phyloP scores from a whole-genome alignment of 1,284 basidiomycete species.

The Ustilago hordei region DNA sequence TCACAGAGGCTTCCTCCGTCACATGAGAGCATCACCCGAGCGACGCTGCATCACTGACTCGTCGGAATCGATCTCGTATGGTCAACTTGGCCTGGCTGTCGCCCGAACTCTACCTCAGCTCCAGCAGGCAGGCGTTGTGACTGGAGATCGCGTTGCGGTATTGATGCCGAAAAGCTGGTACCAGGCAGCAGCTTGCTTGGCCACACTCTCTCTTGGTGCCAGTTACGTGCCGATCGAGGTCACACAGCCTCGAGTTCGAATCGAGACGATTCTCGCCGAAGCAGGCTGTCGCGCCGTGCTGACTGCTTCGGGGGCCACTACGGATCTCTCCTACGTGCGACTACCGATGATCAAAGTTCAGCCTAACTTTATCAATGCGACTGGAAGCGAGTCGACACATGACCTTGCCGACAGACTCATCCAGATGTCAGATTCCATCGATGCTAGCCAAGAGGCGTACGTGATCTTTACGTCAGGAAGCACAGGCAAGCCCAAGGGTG shows the following conservation, averaged over 20 bases:
- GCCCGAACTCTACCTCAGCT: neutral
- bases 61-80: neutral
- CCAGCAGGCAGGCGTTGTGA: neutral
- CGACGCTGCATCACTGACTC: neutral
- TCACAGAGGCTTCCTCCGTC: neutral
- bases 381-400: neutral
- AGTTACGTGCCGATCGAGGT: neutral
- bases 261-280: neutral
- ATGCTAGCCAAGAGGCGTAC: neutral
- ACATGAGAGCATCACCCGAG: neutral
- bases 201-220: neutral
- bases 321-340: neutral
- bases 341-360: neutral
- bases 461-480: slow-evolving; percentile 2
- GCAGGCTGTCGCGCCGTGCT: neutral
- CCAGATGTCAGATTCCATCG: neutral
- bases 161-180: neutral
- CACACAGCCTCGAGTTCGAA: neutral
- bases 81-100: neutral
- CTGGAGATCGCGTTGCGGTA: neutral
- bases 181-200: neutral
- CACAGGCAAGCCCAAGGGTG: neutral
- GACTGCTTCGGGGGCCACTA: neutral
- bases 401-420: neutral
- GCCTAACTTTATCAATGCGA: neutral